Percentiles rank a stretch among this genome's conserved stretches.
Conservation (phyloP, 202 grass and related monocot species). For the Musa balbisiana region DNA sequence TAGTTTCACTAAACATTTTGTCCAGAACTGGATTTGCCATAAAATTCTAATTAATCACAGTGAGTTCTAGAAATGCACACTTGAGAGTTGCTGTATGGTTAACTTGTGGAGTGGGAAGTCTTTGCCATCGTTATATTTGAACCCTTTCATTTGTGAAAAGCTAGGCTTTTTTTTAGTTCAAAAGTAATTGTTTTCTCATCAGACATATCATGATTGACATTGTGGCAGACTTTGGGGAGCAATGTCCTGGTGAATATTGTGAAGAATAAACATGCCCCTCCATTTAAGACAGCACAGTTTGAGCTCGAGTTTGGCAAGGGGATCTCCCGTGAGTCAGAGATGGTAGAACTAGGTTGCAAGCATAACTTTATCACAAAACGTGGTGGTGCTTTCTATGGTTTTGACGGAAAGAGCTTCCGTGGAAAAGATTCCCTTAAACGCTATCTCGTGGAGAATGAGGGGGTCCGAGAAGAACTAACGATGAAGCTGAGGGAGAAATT, state of each 20-base stretch:
- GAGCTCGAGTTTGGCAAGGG: conserved; percentile 96
- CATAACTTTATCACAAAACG: conserved; percentile 47
- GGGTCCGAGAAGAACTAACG: conserved; percentile 46
- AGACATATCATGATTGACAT: neutral
- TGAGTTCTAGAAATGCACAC: neutral
- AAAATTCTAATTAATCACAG: neutral
- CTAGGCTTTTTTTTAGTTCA: neutral
- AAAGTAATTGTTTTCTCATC: neutral
- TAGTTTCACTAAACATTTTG: no score
- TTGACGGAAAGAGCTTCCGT: conserved; percentile 34
- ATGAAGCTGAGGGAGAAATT: conserved; percentile 43
- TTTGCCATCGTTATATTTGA: neutral
- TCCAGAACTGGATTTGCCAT: no score
- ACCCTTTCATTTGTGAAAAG: neutral
- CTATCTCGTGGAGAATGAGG: conserved; percentile 47
- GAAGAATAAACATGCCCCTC: conserved; percentile 94
- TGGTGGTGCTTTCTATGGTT: conserved; percentile 30
- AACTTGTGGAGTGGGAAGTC: neutral
- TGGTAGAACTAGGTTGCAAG: conserved; percentile 65
- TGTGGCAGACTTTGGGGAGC: conserved; percentile 40
- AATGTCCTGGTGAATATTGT: conserved; percentile 82
- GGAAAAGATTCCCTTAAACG: conserved; percentile 58
- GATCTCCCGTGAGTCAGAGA: conserved; percentile 64
- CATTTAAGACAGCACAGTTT: conserved; percentile 74
- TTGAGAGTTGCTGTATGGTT: neutral